Evolutionary conservation across 805 yeast species (phyloP).

Genomic region (Candida dendrica): DNA sequence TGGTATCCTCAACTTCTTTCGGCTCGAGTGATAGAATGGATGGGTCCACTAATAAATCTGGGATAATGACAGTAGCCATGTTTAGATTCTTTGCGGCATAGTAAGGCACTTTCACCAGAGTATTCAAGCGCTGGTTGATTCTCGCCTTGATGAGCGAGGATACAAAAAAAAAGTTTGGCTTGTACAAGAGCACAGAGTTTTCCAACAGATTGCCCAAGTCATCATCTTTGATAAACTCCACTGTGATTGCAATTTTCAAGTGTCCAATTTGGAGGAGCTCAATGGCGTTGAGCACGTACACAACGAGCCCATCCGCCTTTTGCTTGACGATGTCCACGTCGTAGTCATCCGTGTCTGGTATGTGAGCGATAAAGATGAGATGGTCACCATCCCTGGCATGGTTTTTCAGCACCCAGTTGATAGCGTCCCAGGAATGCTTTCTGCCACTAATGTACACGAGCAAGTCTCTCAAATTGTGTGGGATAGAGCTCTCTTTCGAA

Average conservation of each 20-base stretch:
- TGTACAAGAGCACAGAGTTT: slow-evolving; percentile 11
- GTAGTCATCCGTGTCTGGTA: slow-evolving; percentile 6
- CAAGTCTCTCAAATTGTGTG: slow-evolving; percentile 16
- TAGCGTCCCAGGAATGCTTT: slow-evolving; percentile 17
- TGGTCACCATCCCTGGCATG: slow-evolving; percentile 18
- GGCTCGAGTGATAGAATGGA: not conserved
- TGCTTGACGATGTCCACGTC: slow-evolving; percentile 6
- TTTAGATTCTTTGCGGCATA: slow-evolving; percentile 12
- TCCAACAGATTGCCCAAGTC: slow-evolving; percentile 8
- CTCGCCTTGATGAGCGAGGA: slow-evolving; percentile 11
- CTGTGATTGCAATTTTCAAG: slow-evolving; percentile 13
- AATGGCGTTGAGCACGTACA: slow-evolving; percentile 10
- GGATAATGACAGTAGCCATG: slow-evolving; percentile 15
- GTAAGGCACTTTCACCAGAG: slow-evolving; percentile 11
- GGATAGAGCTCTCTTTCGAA: too few species aligned
- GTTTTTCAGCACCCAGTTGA: slow-evolving; percentile 17
- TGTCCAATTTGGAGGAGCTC: slow-evolving; percentile 5
- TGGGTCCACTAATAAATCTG: slow-evolving; percentile 8
- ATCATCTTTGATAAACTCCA: slow-evolving; percentile 18
- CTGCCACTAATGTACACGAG: slow-evolving; percentile 17
- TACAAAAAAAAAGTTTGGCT: slow-evolving; percentile 14
- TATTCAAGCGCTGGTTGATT: slow-evolving; percentile 2
- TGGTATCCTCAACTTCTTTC: not conserved
- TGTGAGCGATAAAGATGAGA: slow-evolving; percentile 11
- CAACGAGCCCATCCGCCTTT: slow-evolving; percentile 8